These are phyloP conservation scores for Fallopia convolvulus DNA, from an alignment of 148 eudicot genomes.

Conservation along the genomic window DNA sequence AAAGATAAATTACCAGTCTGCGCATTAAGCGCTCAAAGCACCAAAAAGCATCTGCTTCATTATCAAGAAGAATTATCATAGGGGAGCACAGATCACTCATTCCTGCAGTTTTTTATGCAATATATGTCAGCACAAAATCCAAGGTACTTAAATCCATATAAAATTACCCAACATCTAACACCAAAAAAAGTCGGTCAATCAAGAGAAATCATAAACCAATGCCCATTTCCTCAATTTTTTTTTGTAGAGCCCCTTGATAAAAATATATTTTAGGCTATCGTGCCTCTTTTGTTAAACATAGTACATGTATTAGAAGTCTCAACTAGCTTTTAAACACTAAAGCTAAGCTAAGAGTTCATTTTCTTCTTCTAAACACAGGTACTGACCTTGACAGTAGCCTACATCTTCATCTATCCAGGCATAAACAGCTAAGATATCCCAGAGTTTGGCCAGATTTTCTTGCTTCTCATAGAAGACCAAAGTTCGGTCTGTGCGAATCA, in stretches of 20 bases:
- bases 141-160: background rate
- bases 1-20: constrained; percentile 54
- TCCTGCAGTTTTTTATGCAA: constrained; percentile 37
- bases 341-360: background rate
- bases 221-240: too few species aligned
- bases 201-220: background rate
- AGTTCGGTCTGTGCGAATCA: constrained; percentile 84
- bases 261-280: background rate
- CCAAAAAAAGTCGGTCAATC: background rate
- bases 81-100: constrained; percentile 99
- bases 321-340: background rate
- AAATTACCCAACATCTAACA: background rate
- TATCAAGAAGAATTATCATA: constrained; percentile 74
- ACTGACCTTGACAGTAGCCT: constrained; percentile 96
- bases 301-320: background rate
- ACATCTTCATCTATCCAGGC: constrained; percentile 90
- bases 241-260: background rate
- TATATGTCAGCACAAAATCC: background rate
- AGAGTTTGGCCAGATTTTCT: constrained; percentile 82
- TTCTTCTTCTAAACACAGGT: background rate
- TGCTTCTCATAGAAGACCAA: constrained; percentile 81
- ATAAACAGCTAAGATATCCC: constrained; percentile 89
- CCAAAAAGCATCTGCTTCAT: constrained; percentile 98
- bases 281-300: too few species aligned
- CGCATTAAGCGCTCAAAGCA: constrained; percentile 97